Evolutionary conservation across 164 flowering plant species (phyloP), one percentile per base, ranked within the genome.

Genomic region (Warburgia ugandensis): DNA sequence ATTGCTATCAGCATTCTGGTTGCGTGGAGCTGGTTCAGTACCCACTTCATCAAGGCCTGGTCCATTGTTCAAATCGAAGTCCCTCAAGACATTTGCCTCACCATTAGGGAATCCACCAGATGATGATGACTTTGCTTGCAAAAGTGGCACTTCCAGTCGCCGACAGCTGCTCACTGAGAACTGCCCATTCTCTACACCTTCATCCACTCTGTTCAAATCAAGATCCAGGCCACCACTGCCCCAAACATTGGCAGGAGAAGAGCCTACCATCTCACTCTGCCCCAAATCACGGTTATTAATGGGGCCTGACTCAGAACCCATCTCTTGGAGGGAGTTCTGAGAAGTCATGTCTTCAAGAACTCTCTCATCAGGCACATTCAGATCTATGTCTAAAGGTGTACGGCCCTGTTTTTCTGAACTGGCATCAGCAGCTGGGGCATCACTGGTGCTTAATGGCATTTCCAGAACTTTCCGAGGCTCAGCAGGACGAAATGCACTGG

Each of bases 401-500:
- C 94, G 83, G 31, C 64, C 63, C 4, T 57, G 77, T 46, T 78
- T 81, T 58, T 63, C 51, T 33, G 67, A n/a, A 47, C 64, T 32
- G 29, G 37, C 46, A 64, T 74, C 79, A 65, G 65, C 27, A 21
- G 68, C 45, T 13, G 40, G 19, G 14, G n/a, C 45, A 29, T 51
- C 56, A 38, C 45, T 56, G 30, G 45, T 25, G 5, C 71, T 17
- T 48, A 54, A 42, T 13, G 72, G 72, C 58, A 61, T 57, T 53
- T 87, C 88, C 25, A 58, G 32, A 39, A 48, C 44, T 50, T 71
- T 92, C 56, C 95, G 67, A 1, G 98, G 98, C 67, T 92, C 99
- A 53, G 99, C 99, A 1, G 82, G 91, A 10, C 99, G 80, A 62
- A 92, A 92, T 5, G 99, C 99, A 73, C 99, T 92, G 3, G 96